A percentile compares a stretch with the other conserved stretches of the same genome.
Conservation (phyloP, 495 filamentous ascomycete genomes). For the Sordaria brevicollis region DNA sequence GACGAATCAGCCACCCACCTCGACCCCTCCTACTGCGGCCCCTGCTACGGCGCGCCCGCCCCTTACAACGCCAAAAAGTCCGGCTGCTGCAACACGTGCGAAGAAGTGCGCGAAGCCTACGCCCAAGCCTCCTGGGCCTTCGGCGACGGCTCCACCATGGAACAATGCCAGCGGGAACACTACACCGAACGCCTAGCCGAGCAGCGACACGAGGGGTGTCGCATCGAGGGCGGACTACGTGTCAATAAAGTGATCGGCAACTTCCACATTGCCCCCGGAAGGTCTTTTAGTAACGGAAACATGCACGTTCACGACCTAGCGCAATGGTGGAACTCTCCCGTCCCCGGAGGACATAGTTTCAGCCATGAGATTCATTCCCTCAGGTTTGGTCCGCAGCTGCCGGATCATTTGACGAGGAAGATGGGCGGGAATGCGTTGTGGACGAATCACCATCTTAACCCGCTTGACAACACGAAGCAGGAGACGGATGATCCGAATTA, state of each 20-base stretch:
- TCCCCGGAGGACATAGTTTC: constrained; percentile 67
- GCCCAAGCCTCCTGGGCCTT: constrained; percentile 84
- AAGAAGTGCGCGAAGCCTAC: constrained; percentile 92
- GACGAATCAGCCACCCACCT: constrained; percentile 70
- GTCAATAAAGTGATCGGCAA: constrained; percentile 99
- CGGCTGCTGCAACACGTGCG: constrained; percentile 94
- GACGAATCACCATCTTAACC: constrained; percentile 87
- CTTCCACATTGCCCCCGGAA: constrained; percentile 95
- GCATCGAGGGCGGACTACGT: constrained; percentile 81
- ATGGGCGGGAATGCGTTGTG: constrained; percentile 46
- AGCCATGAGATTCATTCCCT: constrained; percentile 83
- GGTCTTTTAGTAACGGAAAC: constrained; percentile 86
- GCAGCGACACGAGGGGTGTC: constrained; percentile 85
- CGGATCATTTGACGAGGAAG: constrained; percentile 58
- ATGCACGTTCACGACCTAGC: constrained; percentile 96
- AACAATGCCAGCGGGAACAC: constrained; percentile 92
- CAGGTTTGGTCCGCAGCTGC: constrained; percentile 87
- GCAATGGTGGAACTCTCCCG: constrained; percentile 68
- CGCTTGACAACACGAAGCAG: constrained; percentile 76
- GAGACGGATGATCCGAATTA: constrained; percentile 67
- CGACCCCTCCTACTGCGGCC: constrained; percentile 84
- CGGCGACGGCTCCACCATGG: constrained; percentile 79
- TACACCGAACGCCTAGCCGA: constrained; percentile 78
- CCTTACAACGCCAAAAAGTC: constrained; percentile 58
- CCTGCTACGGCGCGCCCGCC: constrained; percentile 76